Conservation (phyloP, 2,329 filamentous ascomycete species). For the Rutstroemia sp. region DNA sequence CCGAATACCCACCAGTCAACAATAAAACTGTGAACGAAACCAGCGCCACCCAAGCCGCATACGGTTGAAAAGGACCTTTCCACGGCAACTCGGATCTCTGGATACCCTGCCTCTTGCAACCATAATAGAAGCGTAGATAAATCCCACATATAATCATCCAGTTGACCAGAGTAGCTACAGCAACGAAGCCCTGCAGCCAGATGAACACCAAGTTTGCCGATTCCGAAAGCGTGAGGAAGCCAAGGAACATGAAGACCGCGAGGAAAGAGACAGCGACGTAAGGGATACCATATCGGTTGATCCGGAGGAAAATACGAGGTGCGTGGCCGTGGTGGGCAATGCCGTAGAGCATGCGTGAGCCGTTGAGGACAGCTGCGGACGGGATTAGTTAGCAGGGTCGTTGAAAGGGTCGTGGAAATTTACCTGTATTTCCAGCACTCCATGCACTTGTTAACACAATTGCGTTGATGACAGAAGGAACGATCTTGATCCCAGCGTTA, state of each 20-base stretch:
- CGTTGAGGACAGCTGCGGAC: conserved; percentile 44
- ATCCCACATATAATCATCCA: conserved; percentile 55
- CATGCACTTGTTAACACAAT: conserved; percentile 66
- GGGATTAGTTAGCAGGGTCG: not conserved
- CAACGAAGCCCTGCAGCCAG: conserved; percentile 56
- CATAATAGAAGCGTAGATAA: conserved; percentile 48
- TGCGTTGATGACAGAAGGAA: conserved; percentile 69
- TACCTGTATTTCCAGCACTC: conserved; percentile 56
- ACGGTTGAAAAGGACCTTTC: conserved; percentile 38
- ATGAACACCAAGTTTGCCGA: conserved; percentile 54
- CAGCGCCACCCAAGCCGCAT: conserved; percentile 54
- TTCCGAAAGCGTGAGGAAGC: conserved; percentile 58
- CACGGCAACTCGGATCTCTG: conserved; percentile 46
- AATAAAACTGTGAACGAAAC: conserved; percentile 56
- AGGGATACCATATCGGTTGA: conserved; percentile 47
- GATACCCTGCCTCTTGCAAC: conserved; percentile 49
- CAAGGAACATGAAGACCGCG: conserved; percentile 51
- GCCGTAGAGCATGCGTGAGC: conserved; percentile 52
- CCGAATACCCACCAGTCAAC: conserved; percentile 60
- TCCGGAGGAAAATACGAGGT: conserved; percentile 44
- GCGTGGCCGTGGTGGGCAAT: conserved; percentile 49
- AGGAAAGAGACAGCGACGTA: conserved; percentile 51
- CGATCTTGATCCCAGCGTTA: conserved; percentile 57
- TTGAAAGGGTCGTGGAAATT: too few species aligned
- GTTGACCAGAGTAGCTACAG: conserved; percentile 54